Percentiles rank a stretch among this genome's conserved stretches.
phyloP scores from a whole-genome alignment of 768 basidiomycete genomes.

The Pleurotus tuoliensis region DNA sequence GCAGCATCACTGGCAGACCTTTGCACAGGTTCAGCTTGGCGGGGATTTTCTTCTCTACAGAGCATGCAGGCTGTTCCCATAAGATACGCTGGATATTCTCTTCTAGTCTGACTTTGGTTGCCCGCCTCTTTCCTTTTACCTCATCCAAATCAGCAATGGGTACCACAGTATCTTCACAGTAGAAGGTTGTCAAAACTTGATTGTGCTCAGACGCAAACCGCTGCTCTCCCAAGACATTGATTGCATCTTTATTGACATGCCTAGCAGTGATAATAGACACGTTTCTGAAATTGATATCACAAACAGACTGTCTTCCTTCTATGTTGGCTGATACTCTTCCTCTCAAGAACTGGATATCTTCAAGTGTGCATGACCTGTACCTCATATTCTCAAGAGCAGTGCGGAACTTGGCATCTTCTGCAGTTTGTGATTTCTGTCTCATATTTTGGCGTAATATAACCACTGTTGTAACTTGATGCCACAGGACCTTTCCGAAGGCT shows the following conservation, averaged over 20 bases:
- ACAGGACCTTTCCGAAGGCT: conserved; percentile 22
- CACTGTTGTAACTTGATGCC: conserved; percentile 29
- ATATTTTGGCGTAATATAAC: conserved; percentile 26
- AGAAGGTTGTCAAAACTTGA: conserved; percentile 22
- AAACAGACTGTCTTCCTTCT: conserved; percentile 1
- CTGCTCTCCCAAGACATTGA: conserved; percentile 22
- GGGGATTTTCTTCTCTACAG: conserved; percentile 16
- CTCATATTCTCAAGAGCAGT: conserved; percentile 26
- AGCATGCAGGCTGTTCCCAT: neutral
- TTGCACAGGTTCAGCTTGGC: conserved; percentile 25
- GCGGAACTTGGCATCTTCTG: conserved; percentile 22
- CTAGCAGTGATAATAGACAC: conserved; percentile 27
- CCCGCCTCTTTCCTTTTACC: neutral
- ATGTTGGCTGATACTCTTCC: conserved; percentile 5
- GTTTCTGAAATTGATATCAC: conserved; percentile 19
- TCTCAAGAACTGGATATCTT: conserved; percentile 22
- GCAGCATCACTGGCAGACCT: conserved; percentile 30
- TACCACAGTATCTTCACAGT: conserved; percentile 19
- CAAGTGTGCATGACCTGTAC: conserved; percentile 16
- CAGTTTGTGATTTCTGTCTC: conserved; percentile 22
- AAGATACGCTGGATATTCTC: neutral
- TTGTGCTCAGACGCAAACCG: conserved; percentile 27
- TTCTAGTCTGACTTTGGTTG: neutral
- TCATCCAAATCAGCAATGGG: neutral
- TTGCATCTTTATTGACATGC: conserved; percentile 26